These are phyloP conservation scores for Exobasidium rhododendri DNA, from an alignment of 1,284 basidiomycete species.

Conservation along the genomic window DNA sequence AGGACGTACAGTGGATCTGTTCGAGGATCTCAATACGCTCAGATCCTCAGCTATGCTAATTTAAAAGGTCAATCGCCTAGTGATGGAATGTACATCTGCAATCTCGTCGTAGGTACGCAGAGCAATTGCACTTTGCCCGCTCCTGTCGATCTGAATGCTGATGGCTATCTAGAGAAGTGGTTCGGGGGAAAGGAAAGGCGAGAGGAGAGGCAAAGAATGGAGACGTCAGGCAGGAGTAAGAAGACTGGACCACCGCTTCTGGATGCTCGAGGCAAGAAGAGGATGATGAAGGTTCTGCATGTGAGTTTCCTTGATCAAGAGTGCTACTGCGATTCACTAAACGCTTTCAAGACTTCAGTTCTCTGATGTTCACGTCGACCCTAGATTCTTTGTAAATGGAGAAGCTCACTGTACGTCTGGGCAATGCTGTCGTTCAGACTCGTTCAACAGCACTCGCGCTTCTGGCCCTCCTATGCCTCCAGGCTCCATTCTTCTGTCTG, in stretches of 20 bases:
- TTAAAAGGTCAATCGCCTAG: conserved; percentile 27
- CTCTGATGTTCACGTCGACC: conserved; percentile 75
- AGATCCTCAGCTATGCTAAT: conserved; percentile 50
- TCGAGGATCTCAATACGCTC: conserved; percentile 38
- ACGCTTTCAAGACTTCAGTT: no score
- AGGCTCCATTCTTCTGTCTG: conserved; percentile 22
- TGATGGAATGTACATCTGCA: conserved; percentile 47
- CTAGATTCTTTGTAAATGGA: conserved; percentile 70
- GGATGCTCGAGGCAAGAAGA: conserved; percentile 19
- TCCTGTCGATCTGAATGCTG: conserved; percentile 24
- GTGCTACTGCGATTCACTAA: no score
- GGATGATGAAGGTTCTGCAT: conserved; percentile 70
- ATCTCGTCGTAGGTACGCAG: conserved; percentile 26
- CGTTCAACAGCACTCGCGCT: conserved; percentile 61
- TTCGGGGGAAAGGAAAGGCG: conserved; percentile 25
- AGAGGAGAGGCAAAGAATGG: neutral
- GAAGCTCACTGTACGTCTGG: conserved; percentile 72
- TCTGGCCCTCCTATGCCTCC: conserved; percentile 26
- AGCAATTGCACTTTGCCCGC: conserved; percentile 31
- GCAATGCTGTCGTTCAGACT: conserved; percentile 68
- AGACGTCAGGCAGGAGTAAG: neutral
- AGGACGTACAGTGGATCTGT: conserved; percentile 27
- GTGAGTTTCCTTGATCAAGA: conserved; percentile 51
- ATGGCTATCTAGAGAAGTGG: conserved; percentile 38
- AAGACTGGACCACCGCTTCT: neutral